Evolutionary conservation across 495 filamentous ascomycete species (phyloP), one percentile per base, ranked within the genome.

Genomic region (Aspergillus coremiiformis): DNA sequence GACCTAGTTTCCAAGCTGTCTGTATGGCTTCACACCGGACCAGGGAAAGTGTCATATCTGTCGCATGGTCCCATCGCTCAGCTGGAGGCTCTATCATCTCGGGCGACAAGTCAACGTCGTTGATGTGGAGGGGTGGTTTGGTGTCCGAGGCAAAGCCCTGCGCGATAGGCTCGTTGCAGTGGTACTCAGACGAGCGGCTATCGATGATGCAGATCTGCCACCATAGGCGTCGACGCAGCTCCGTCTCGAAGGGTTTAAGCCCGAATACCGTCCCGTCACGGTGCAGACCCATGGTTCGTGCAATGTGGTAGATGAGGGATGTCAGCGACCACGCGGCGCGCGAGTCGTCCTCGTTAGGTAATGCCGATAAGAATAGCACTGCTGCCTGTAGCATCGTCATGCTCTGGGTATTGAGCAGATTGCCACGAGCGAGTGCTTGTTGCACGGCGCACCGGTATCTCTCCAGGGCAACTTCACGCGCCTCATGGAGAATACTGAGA

Each of bases 191-290:
- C 0, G 84, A 80, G 12, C 83, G 72, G 0, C 78, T 66, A 58
- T 90, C 86, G 6, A 89, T 63, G 14, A 85, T 68, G 58, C 78
- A 82, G 5, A 90, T 71, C 12, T 82, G 77, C 79, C 85, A 87
- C 79, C 86, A 91, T 5, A 89, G 64, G 0, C 87, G 76, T 24
- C 87, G 72, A 35, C 87, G 74, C 74, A 88, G 84, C 57, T 91
- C 87, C 10, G 78, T 73, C 44, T 90, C 82, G 57, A 88, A 86
- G 0, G 84, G 80, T 1, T 66, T 67, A 0, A 86, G 65, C 35
- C 75, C 73, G 44, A 85, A 84, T 55, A 81, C 66, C 0, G 68
- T 68, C 6, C 82, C 84, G 52, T 89, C 86, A 15, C 82, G 72
- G 60, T 89, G 86, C 24, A 91, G 72, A 3, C 87, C 85, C 33